phyloP scores from a whole-genome alignment of 108 stramenopile species.

The Bacterosira constricta region DNA sequence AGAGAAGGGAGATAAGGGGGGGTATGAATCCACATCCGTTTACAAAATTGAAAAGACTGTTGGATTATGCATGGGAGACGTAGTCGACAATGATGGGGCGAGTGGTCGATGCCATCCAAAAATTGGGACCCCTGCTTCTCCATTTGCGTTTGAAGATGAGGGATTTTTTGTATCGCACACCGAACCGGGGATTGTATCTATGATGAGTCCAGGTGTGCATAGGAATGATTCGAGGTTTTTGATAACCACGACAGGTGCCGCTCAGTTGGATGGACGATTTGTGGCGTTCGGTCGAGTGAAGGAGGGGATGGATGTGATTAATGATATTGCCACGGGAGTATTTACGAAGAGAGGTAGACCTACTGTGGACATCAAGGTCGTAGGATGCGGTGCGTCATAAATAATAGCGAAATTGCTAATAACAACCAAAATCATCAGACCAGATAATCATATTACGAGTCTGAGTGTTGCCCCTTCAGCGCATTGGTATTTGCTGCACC shows the following conservation, averaged over 20 bases:
- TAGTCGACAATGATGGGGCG: constrained; percentile 39
- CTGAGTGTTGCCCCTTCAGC: not conserved
- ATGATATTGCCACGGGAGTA: constrained; percentile 60
- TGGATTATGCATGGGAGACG: constrained; percentile 74
- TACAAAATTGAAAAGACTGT: constrained; percentile 78
- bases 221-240: constrained; percentile 83
- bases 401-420: not conserved
- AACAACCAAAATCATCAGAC: not conserved
- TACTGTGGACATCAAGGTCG: constrained; percentile 58
- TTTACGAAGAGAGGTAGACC: constrained; percentile 79
- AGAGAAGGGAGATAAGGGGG: constrained; percentile 22
- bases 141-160: constrained; percentile 40
- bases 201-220: constrained; percentile 75
- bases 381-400: constrained; percentile 58
- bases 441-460: no score
- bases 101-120: constrained; percentile 38
- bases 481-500: not conserved
- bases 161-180: constrained; percentile 36
- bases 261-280: constrained; percentile 86
- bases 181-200: constrained; percentile 67
- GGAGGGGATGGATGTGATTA: constrained; percentile 65
- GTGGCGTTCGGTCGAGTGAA: constrained; percentile 84
- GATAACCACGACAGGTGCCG: constrained; percentile 57
- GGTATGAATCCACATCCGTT: constrained; percentile 56
- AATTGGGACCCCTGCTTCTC: constrained; percentile 19